Base-by-base conservation (phyloP, 768 basidiomycete genomes). In the Boletales sp. region DNA sequence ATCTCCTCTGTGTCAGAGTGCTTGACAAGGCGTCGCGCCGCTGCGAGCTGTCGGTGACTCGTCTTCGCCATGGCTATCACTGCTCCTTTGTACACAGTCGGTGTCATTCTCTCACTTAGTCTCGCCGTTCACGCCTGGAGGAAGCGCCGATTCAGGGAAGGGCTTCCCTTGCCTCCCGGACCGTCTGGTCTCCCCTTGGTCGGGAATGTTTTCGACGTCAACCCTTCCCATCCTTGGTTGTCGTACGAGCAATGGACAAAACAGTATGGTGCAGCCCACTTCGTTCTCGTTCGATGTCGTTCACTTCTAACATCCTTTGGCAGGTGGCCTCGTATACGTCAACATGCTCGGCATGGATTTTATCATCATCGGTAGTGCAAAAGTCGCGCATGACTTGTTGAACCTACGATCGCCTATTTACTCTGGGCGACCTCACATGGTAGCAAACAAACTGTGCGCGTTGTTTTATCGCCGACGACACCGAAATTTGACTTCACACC, bases 161-260 rank as follows among this genome's bases (percentile, higher is more conserved):
- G 62, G 4, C 48, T 59, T 41, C 62, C 72, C 8, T 70, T 80
- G 14, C 76, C 76, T 32, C 78, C 76, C 15, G 82, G 81, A 13
- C 82, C 82, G 0, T 73, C 65, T 46, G 75, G 76, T 38, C 65
- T 82, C 35, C 69, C 68, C 2, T 45, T 70, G 21, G 31, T 67
- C 4, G 69, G 68, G 2, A 63, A 50, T 37, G 13, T 50, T 8
- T 43, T 62, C 14, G 53, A 61, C 28, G 10, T 71, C 39, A 41
- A 67, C 28, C 3, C 47, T 5, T 15, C 37, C 6, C 41, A 56
- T 1, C 67, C 70, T 10, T 71, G 70, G 70, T 35, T 66, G 36
- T 58, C 69, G 8, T 71, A 70, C 25, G 56, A 66, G 32, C 42
- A 62, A 32, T 71, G 70, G 71, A 66, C 65, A 36, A 65, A 63